phyloP scores from a whole-genome alignment of 208 protist species.

The Trypanosoma scelopori region DNA sequence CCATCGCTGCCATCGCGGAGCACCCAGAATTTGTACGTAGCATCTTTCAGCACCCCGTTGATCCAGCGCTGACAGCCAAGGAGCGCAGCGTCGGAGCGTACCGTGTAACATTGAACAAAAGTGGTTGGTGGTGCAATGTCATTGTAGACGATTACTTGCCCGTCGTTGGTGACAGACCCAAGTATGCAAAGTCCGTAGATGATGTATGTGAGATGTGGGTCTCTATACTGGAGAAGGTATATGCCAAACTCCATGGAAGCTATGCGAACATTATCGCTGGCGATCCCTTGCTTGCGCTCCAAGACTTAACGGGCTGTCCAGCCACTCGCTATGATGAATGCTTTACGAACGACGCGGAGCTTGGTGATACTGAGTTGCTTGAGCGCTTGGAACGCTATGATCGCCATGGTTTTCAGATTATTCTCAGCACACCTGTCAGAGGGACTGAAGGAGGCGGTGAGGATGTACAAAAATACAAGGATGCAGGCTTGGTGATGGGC shows the following conservation, averaged over 20 bases:
- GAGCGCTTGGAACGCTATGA: slow-evolving; percentile 26
- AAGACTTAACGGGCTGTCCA: slow-evolving; percentile 55
- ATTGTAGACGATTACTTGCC: slow-evolving; percentile 84
- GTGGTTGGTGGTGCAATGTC: slow-evolving; percentile 76
- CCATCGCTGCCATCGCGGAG: slow-evolving; percentile 65
- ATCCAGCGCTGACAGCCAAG: slow-evolving; percentile 28
- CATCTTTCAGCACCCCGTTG: slow-evolving; percentile 66
- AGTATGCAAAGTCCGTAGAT: slow-evolving; percentile 43
- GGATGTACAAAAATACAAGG: slow-evolving; percentile 26
- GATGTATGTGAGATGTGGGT: slow-evolving; percentile 83
- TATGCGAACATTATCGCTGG: slow-evolving; percentile 71
- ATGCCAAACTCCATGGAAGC: slow-evolving; percentile 82
- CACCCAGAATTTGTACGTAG: slow-evolving; percentile 37
- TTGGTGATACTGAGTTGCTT: slow-evolving; percentile 20
- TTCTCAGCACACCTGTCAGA: slow-evolving; percentile 30
- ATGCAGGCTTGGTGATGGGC: slow-evolving; percentile 24
- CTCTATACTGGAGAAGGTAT: slow-evolving; percentile 85
- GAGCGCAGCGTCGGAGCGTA: slow-evolving; percentile 62
- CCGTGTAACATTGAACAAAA: slow-evolving; percentile 66
- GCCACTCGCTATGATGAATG: slow-evolving; percentile 31
- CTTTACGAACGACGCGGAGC: slow-evolving; percentile 14
- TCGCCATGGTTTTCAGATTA: slow-evolving; percentile 22
- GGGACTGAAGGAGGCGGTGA: slow-evolving; percentile 9
- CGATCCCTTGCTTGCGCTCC: slow-evolving; percentile 58
- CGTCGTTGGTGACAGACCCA: slow-evolving; percentile 33